These are phyloP conservation scores for Fraxinus ornus DNA, from an alignment of 305 asterid species.

Conservation along the genomic window DNA sequence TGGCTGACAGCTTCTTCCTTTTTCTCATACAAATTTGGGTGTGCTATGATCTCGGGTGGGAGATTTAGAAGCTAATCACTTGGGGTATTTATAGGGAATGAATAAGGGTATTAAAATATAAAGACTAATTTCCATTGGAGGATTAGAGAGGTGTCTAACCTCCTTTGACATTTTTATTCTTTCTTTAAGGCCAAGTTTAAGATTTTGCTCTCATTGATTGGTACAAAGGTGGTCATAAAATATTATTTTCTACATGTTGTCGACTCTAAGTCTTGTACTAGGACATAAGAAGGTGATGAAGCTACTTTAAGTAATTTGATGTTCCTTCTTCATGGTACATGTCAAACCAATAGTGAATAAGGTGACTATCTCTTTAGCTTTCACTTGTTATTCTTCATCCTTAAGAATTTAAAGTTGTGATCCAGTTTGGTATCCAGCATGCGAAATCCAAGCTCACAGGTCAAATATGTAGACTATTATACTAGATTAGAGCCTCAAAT, in stretches of 20 bases:
- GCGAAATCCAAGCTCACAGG: not conserved
- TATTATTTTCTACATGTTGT: not conserved
- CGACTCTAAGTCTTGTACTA: not conserved
- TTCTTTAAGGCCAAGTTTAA: not conserved
- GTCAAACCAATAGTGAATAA: not conserved
- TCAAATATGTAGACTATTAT: not conserved
- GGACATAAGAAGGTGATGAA: not conserved
- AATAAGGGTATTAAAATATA: not conserved
- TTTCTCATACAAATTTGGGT: not conserved
- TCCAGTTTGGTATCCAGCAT: not conserved
- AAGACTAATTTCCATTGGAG: not conserved
- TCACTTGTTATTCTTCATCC: not conserved
- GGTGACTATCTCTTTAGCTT: not conserved
- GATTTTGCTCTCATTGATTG: not conserved
- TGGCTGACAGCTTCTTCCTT: not conserved
- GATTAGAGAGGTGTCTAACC: not conserved
- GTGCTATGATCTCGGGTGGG: not conserved
- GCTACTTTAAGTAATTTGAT: not conserved
- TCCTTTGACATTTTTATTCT: not conserved
- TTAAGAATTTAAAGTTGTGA: not conserved
- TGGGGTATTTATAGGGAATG: not conserved
- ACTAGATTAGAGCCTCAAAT: not conserved
- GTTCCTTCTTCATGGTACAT: not conserved
- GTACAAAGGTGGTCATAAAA: not conserved
- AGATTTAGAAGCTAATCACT: not conserved